Percentiles rank a stretch among this genome's conserved stretches.
These are phyloP conservation scores for Bruguiera parviflora DNA, from an alignment of 345 rosid species.

Conservation along the genomic window DNA sequence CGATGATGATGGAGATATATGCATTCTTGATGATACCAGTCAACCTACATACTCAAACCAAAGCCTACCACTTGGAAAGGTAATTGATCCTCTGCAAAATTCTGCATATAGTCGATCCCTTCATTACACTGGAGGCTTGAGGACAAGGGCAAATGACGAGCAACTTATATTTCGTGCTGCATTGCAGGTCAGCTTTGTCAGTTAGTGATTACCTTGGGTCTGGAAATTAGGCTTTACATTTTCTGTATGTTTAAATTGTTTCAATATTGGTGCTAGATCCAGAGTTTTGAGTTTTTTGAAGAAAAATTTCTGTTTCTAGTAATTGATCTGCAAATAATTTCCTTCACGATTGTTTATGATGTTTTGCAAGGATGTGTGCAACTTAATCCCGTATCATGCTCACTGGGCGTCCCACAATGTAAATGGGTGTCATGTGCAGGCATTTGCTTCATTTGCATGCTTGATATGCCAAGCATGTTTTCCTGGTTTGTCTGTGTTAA, in stretches of 20 bases:
- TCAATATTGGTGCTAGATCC: background rate
- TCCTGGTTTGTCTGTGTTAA: background rate
- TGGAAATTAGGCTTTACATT: background rate
- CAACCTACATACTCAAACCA: conserved; percentile 44
- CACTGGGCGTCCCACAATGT: background rate
- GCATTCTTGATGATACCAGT: conserved; percentile 71
- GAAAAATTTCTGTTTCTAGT: background rate
- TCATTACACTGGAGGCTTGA: conserved; percentile 34
- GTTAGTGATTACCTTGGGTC: background rate
- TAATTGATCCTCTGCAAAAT: conserved; percentile 25
- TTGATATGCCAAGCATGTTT: background rate
- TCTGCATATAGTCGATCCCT: conserved; percentile 25
- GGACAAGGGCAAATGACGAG: conserved; percentile 51
- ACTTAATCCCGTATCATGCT: background rate
- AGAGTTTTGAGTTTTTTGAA: background rate
- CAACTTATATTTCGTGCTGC: conserved; percentile 56
- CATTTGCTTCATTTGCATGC: too few relatives aligned
- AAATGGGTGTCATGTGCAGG: too few relatives aligned
- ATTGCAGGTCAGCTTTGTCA: conserved; percentile 58
- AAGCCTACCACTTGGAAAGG: conserved; percentile 27
- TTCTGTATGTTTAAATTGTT: background rate
- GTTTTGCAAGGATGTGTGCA: background rate
- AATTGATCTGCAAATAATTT: background rate
- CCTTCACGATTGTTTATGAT: background rate
- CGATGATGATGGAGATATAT: conserved; percentile 74